Percentiles rank a stretch among this genome's conserved stretches.
Conservation (phyloP, 2,329 filamentous ascomycete genomes). For the Zasmidium angulare region DNA sequence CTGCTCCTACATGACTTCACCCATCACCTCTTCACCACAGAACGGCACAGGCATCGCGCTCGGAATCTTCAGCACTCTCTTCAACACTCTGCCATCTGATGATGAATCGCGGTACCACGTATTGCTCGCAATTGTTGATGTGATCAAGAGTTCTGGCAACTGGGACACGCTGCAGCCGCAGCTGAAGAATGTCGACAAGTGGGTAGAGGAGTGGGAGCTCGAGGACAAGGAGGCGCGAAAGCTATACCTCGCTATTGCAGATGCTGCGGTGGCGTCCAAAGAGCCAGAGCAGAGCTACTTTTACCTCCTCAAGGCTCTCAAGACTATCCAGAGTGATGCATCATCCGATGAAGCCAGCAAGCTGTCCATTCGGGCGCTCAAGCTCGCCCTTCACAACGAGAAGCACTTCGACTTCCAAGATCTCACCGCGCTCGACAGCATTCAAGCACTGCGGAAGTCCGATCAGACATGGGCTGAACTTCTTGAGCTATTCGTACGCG, state of each 20-base stretch:
- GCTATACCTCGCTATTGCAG: conserved; percentile 78
- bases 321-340: conserved; percentile 65
- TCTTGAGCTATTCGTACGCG: conserved; percentile 91
- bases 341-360: conserved; percentile 56
- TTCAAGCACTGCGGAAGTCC: conserved; percentile 83
- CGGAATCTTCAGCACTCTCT: conserved; percentile 88
- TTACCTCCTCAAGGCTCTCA: conserved; percentile 74
- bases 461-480: conserved; percentile 86
- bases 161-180: conserved; percentile 84
- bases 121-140: conserved; percentile 81
- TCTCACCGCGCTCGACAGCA: conserved; percentile 67
- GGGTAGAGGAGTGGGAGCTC: conserved; percentile 80
- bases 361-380: conserved; percentile 64
- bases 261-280: conserved; percentile 74
- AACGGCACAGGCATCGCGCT: conserved; percentile 85
- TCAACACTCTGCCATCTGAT: conserved; percentile 81
- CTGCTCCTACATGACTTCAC: conserved; percentile 85
- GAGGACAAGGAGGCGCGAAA: conserved; percentile 80
- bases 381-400: conserved; percentile 64
- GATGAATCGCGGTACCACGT: conserved; percentile 86
- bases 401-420: conserved; percentile 73
- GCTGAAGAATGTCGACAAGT: conserved; percentile 76
- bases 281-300: conserved; percentile 74
- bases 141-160: conserved; percentile 63
- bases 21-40: conserved; percentile 78